phyloP scores from a whole-genome alignment of 1,139 yeast species.

The Candida labiduridarum region DNA sequence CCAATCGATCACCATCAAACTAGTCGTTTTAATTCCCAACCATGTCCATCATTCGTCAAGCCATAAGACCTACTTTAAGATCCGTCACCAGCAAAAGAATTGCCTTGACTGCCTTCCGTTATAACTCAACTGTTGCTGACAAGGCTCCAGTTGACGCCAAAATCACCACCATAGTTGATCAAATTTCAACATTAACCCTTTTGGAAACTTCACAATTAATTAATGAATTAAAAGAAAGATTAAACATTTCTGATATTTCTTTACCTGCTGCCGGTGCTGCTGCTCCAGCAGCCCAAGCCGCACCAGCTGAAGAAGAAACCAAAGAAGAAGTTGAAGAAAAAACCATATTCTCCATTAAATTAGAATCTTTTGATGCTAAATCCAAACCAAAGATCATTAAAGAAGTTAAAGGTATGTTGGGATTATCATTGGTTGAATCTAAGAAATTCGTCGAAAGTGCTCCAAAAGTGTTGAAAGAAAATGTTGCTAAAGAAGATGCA shows the following conservation, averaged over 20 bases:
- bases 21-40: not conserved
- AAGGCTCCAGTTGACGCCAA: conserved; percentile 77
- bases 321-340: conserved; percentile 87
- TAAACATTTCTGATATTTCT: conserved; percentile 91
- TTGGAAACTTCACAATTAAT: conserved; percentile 88
- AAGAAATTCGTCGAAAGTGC: conserved; percentile 98
- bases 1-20: not conserved
- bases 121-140: conserved; percentile 57
- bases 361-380: conserved; percentile 93
- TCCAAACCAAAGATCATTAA: conserved; percentile 96
- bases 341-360: conserved; percentile 88
- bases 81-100: conserved; percentile 28
- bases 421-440: conserved; percentile 92
- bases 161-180: conserved; percentile 83
- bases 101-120: conserved; percentile 33
- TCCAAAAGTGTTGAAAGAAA: conserved; percentile 88
- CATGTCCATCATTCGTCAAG: conserved; percentile 36
- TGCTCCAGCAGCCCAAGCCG: conserved; percentile 60
- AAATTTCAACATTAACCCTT: conserved; percentile 84
- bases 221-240: conserved; percentile 77
- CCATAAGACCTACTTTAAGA: conserved; percentile 42
- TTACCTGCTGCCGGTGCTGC: conserved; percentile 77
- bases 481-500: conserved; percentile 86
- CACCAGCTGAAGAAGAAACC: conserved; percentile 68
- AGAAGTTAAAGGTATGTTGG: conserved; percentile 91